Percentiles rank a stretch among this genome's conserved stretches.
phyloP scores from a whole-genome alignment of 352 stramenopile genomes.

The Pythium vanterpoolii region DNA sequence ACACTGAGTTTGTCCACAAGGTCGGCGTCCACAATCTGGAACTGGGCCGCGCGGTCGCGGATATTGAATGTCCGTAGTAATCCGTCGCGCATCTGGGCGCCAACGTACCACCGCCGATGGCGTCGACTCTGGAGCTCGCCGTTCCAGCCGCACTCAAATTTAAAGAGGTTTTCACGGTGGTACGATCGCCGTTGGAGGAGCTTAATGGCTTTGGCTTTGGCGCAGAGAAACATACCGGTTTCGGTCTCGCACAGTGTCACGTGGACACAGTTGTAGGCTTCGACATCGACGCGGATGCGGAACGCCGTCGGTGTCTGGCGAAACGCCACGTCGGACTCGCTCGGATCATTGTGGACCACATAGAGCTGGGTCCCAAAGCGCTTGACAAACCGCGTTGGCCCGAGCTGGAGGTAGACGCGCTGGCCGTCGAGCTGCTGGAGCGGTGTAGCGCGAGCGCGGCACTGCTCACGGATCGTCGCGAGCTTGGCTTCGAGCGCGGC shows the following conservation, averaged over 20 bases:
- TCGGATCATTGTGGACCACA: constrained; percentile 53
- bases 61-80: constrained; percentile 60
- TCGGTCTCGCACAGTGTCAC: constrained; percentile 75
- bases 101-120: constrained; percentile 65
- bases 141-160: constrained; percentile 65
- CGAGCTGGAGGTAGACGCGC: constrained; percentile 49
- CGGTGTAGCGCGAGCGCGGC: constrained; percentile 29
- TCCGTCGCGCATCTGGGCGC: constrained; percentile 60
- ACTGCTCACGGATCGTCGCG: constrained; percentile 28
- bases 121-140: constrained; percentile 68
- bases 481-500: constrained; percentile 35
- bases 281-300: constrained; percentile 42
- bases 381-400: constrained; percentile 47
- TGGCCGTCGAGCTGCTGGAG: constrained; percentile 36
- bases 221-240: constrained; percentile 45
- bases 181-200: constrained; percentile 36
- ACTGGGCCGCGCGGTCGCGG: constrained; percentile 44
- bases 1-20: constrained; percentile 43
- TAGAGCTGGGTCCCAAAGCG: constrained; percentile 48
- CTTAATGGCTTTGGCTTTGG: constrained; percentile 53
- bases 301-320: constrained; percentile 46
- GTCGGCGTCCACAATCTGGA: constrained; percentile 64
- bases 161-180: constrained; percentile 62
- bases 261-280: constrained; percentile 86
- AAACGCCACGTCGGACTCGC: constrained; percentile 59